Evolutionary conservation across 169 alveolate genomes (phyloP), one percentile per base, ranked within the genome.

Genomic region (Cryptosporidium ryanae): DNA sequence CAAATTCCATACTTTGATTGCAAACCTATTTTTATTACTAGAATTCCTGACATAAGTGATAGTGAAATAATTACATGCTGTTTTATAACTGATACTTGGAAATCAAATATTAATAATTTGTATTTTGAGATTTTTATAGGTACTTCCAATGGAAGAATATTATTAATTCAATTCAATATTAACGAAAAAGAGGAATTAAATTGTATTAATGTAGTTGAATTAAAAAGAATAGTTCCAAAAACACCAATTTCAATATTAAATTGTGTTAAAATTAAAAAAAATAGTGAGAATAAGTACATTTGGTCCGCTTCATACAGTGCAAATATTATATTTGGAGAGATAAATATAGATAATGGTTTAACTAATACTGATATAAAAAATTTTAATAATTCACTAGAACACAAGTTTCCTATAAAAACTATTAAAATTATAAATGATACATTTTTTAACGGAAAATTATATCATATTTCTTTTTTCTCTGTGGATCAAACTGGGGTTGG

Each of bases 401-500:
- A 76, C 46, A 52, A 76, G 23, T 55, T 43, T 32, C 71, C 87
- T 1, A 76, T 76, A 38, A 59, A n/a, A 46, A 7, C 61, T 38
- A 50, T 59, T 23, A 55, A 59, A 25, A 29, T 2, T 31, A 76
- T 76, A 59, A 63, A 76, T 18, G 64, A 61, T 34, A 25, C 63
- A 3, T 25, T 76, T 13, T 17, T 43, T 23, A 27, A 61, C 6
- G 68, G 34, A 0, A 43, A 76, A 15, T 18, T 76, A 61, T 32
- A 44, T 23, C 31, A 76, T 7, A 49, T 27, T 1, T n/a, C 76
- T 1, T 76, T 55, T 44, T 59, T 76, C 5, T 46, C 87, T 27
- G 52, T 76, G 12, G 87, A 76, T 43, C 55, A 76, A 61, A 27
- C 31, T 21, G 87, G 87, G 4, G 18, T 76, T n/a, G 87, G 87